Evolutionary conservation across 2,329 filamentous ascomycete genomes (phyloP).

Genomic region (Madurella mycetomatis): DNA sequence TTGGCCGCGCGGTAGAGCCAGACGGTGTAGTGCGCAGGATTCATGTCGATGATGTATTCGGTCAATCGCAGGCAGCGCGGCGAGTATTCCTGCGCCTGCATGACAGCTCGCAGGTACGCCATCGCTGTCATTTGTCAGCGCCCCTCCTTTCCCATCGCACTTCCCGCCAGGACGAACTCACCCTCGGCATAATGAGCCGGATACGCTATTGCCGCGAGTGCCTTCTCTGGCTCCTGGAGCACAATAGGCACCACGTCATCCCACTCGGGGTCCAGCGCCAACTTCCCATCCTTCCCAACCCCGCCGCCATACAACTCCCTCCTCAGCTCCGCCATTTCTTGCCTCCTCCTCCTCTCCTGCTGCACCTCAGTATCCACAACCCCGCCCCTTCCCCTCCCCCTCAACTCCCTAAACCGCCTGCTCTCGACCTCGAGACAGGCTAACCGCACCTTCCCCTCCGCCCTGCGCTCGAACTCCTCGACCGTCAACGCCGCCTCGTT

Average conservation of each 20-base stretch:
- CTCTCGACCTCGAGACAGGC: conserved; percentile 42
- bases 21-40: conserved; percentile 96
- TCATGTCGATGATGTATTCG: conserved; percentile 84
- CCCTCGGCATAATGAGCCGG: conserved; percentile 80
- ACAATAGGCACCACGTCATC: conserved; percentile 79
- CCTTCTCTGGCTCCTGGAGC: conserved; percentile 75
- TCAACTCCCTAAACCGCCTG: conserved; percentile 39
- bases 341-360: conserved; percentile 43
- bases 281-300: conserved; percentile 45
- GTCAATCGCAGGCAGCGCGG: conserved; percentile 76
- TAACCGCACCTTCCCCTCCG: conserved; percentile 40
- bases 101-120: conserved; percentile 87
- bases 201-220: conserved; percentile 91
- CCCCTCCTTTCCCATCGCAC: background rate
- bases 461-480: conserved; percentile 42
- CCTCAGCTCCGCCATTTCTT: conserved; percentile 48
- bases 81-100: conserved; percentile 82
- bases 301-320: conserved; percentile 48
- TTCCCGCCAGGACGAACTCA: conserved; percentile 32
- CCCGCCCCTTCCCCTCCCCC: conserved; percentile 28
- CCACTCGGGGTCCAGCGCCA: conserved; percentile 70
- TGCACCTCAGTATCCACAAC: conserved; percentile 39
- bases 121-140: conserved; percentile 53
- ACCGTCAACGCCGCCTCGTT: conserved; percentile 41
- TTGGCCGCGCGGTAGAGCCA: conserved; percentile 92